Evolutionary conservation across 495 filamentous ascomycete species (phyloP).

Genomic region (Talaromyces trachyspermus): DNA sequence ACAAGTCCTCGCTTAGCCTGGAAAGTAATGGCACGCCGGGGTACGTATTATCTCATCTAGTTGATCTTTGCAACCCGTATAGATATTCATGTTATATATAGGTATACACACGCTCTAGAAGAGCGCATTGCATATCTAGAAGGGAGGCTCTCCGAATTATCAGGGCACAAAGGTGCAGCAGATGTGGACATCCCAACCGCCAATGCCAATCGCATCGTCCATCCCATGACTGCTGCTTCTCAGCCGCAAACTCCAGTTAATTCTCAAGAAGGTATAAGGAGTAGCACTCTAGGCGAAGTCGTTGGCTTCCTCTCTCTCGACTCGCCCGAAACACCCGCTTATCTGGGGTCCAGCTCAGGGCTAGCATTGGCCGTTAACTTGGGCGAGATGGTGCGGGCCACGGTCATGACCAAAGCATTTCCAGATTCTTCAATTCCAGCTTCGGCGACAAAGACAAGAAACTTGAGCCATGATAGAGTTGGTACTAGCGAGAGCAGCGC

Average conservation of each 20-base stretch:
- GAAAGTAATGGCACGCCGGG: conserved; percentile 37
- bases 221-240: conserved; percentile 16
- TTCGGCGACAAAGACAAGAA: neutral
- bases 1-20: conserved; percentile 38
- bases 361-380: conserved; percentile 41
- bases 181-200: conserved; percentile 7
- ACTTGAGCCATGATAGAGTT: too few relatives aligned
- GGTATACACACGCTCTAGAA: conserved; percentile 41
- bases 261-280: conserved; percentile 16
- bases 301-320: conserved; percentile 45
- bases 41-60: conserved; percentile 14
- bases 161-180: neutral
- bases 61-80: neutral
- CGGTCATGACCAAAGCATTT: conserved; percentile 21
- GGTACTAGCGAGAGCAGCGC: neutral
- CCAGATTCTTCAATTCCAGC: neutral
- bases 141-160: conserved; percentile 23
- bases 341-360: conserved; percentile 47
- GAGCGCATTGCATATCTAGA: conserved; percentile 42
- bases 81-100: conserved; percentile 11
- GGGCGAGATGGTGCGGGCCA: conserved; percentile 48
- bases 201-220: conserved; percentile 13
- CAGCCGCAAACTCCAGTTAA: conserved; percentile 22
- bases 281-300: conserved; percentile 42
- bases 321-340: conserved; percentile 40